Conservation (phyloP, 2,329 filamentous ascomycete genomes). For the Cadophora sp. region DNA sequence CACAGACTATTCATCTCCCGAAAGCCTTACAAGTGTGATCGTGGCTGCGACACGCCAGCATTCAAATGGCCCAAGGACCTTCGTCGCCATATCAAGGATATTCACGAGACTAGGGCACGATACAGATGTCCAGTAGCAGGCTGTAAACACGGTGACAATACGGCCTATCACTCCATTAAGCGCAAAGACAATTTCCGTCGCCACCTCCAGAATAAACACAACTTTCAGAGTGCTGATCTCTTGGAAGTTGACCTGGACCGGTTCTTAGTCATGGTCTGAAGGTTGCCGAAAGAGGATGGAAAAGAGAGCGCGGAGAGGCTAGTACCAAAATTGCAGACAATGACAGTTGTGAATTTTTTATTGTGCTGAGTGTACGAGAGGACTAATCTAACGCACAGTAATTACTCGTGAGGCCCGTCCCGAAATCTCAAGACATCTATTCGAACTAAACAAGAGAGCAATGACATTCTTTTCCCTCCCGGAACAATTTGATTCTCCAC, state of each 20-base stretch:
- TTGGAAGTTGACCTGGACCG: slow-evolving; percentile 6
- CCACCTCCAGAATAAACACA: slow-evolving; percentile 15
- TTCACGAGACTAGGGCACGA: slow-evolving; percentile 14
- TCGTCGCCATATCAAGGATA: slow-evolving; percentile 24
- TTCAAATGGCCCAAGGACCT: slow-evolving; percentile 23
- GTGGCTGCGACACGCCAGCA: slow-evolving; percentile 15
- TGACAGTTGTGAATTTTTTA: slow-evolving; percentile 9
- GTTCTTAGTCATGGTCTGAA: slow-evolving; percentile 10
- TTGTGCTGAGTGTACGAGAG: slow-evolving; percentile 4
- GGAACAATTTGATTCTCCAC: slow-evolving; percentile 10
- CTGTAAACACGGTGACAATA: slow-evolving; percentile 10
- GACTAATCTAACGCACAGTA: slow-evolving; percentile 3
- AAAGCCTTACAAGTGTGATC: slow-evolving; percentile 20
- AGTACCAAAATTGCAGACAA: not conserved
- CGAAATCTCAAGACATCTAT: not conserved
- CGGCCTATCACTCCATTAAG: slow-evolving; percentile 17
- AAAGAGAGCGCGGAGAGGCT: slow-evolving; percentile 6
- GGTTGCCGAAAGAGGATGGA: slow-evolving; percentile 2
- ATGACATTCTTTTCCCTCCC: not conserved
- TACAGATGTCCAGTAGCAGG: slow-evolving; percentile 19
- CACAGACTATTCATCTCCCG: slow-evolving; percentile 15
- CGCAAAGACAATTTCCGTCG: slow-evolving; percentile 20
- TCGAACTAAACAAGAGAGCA: slow-evolving; percentile 10
- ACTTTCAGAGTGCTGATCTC: slow-evolving; percentile 14
- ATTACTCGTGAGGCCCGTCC: slow-evolving; percentile 1